These are phyloP conservation scores for Globisporangium perplexum DNA, from an alignment of 352 stramenopile genomes.

Conservation along the genomic window DNA sequence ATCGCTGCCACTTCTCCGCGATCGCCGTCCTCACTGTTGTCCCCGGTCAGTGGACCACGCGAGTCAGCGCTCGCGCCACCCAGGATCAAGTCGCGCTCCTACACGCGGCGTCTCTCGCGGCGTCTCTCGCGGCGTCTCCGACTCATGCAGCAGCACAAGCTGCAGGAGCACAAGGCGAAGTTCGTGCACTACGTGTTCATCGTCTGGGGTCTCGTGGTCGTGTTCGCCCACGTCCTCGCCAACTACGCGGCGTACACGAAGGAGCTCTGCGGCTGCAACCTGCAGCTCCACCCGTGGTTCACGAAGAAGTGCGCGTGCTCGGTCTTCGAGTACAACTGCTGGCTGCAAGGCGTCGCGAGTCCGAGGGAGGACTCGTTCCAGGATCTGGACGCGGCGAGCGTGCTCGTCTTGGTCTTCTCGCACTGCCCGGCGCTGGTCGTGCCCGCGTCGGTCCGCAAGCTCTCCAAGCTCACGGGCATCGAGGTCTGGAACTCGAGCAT, in stretches of 20 bases:
- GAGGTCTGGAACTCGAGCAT: constrained; percentile 24
- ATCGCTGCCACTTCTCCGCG: not conserved
- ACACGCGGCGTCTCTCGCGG: constrained; percentile 1
- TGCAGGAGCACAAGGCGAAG: not conserved
- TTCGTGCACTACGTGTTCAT: constrained; percentile 4
- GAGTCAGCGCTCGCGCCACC: not conserved
- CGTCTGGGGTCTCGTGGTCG: constrained; percentile 7
- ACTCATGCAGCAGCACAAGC: constrained; percentile 8
- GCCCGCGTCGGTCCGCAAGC: constrained; percentile 9
- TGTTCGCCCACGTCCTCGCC: constrained; percentile 1
- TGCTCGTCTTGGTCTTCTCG: constrained; percentile 16
- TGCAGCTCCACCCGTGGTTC: constrained; percentile 8
- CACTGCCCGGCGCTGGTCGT: constrained; percentile 18
- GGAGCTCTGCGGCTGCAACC: constrained; percentile 7
- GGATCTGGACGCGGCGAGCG: constrained; percentile 8
- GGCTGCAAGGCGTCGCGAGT: not conserved
- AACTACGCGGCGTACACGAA: not conserved
- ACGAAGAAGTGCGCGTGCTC: constrained; percentile 14
- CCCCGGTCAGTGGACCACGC: not conserved
- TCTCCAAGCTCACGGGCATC: constrained; percentile 17
- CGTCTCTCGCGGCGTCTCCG: constrained; percentile 4
- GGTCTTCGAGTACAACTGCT: constrained; percentile 16
- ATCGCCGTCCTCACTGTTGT: not conserved
- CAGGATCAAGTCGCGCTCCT: not conserved
- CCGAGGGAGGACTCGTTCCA: constrained; percentile 3